Conservation (phyloP, 2,329 filamentous ascomycete species). For the Botrytis elliptica region DNA sequence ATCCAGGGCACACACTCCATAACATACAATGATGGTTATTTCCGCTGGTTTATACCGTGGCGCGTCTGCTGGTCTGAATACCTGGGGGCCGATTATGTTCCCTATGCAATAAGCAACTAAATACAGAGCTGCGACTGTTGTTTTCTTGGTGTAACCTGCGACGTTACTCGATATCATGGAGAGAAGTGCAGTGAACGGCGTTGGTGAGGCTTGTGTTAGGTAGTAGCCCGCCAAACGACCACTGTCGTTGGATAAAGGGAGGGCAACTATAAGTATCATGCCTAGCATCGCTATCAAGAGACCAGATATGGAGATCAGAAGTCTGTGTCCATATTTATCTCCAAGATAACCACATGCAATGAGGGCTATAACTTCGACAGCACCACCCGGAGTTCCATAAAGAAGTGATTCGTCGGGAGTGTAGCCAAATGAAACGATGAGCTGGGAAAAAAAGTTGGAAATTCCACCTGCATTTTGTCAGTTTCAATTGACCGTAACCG, state of each 20-base stretch:
- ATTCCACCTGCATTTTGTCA: constrained; percentile 46
- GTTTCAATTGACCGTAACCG: not conserved
- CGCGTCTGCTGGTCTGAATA: constrained; percentile 45
- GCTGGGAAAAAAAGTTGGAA: constrained; percentile 57
- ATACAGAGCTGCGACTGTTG: constrained; percentile 47
- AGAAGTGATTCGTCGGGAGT: constrained; percentile 37
- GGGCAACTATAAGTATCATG: constrained; percentile 40
- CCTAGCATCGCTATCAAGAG: constrained; percentile 40
- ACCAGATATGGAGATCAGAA: constrained; percentile 40
- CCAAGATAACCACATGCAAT: constrained; percentile 34
- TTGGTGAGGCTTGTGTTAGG: constrained; percentile 58
- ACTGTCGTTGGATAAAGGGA: constrained; percentile 41
- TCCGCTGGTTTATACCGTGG: constrained; percentile 42
- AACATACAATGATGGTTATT: constrained; percentile 49
- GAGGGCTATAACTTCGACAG: constrained; percentile 34
- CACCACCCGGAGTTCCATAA: constrained; percentile 36
- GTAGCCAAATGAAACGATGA: constrained; percentile 51
- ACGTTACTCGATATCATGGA: constrained; percentile 46
- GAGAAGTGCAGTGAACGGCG: constrained; percentile 40
- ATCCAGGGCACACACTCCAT: constrained; percentile 28
- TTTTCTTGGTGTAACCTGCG: constrained; percentile 51
- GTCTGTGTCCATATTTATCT: constrained; percentile 33
- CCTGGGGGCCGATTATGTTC: constrained; percentile 50
- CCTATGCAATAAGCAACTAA: constrained; percentile 52
- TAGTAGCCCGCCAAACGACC: constrained; percentile 44